Conservation (phyloP, 2,329 filamentous ascomycete genomes). For the Talaromyces pinophilus region DNA sequence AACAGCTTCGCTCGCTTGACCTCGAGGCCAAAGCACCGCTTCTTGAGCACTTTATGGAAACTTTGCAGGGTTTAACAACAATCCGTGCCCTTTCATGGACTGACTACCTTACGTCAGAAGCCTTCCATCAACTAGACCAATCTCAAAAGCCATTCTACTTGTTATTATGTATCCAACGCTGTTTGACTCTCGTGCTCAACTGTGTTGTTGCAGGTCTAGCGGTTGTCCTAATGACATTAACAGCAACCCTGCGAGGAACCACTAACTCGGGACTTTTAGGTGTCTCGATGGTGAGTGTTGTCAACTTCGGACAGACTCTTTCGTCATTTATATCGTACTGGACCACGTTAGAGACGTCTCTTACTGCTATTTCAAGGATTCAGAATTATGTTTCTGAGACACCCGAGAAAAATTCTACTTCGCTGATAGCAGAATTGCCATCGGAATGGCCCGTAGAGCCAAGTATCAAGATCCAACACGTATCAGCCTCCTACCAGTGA, state of each 20-base stretch:
- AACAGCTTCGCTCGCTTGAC: slow-evolving; percentile 62
- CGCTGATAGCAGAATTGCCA: slow-evolving; percentile 43
- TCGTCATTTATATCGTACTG: slow-evolving; percentile 54
- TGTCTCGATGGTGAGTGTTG: slow-evolving; percentile 56
- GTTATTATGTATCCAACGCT: slow-evolving; percentile 58
- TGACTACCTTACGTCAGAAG: slow-evolving; percentile 44
- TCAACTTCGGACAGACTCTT: slow-evolving; percentile 55
- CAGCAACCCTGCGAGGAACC: slow-evolving; percentile 46
- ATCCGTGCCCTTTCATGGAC: slow-evolving; percentile 60
- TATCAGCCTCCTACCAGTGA: slow-evolving; percentile 48
- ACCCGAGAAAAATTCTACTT: slow-evolving; percentile 45
- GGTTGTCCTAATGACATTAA: slow-evolving; percentile 51
- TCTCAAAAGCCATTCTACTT: slow-evolving; percentile 61
- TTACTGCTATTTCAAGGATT: slow-evolving; percentile 58
- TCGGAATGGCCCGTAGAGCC: slow-evolving; percentile 47
- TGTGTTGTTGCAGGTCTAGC: slow-evolving; percentile 53
- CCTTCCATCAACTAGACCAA: slow-evolving; percentile 52
- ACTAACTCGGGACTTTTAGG: slow-evolving; percentile 54
- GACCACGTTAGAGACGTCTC: slow-evolving; percentile 59
- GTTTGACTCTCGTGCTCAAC: slow-evolving; percentile 56
- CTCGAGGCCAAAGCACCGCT: slow-evolving; percentile 63
- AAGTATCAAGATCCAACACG: slow-evolving; percentile 45
- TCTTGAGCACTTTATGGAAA: slow-evolving; percentile 60
- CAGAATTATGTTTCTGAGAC: slow-evolving; percentile 52
- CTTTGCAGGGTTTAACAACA: slow-evolving; percentile 56